These are phyloP conservation scores for Yamadazyma blattariae DNA, from an alignment of 1,139 yeast species.

Conservation along the genomic window DNA sequence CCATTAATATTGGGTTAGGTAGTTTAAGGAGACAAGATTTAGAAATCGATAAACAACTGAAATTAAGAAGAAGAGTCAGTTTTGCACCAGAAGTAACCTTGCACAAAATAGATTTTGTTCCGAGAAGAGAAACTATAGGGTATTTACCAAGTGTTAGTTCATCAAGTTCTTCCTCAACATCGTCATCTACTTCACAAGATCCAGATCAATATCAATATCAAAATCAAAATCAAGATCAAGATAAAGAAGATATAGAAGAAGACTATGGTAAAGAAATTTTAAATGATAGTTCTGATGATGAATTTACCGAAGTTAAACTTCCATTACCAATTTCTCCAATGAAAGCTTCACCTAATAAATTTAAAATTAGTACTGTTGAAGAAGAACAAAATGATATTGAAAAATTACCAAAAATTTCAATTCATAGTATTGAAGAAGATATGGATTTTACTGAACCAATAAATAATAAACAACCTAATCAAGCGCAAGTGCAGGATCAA, in stretches of 20 bases:
- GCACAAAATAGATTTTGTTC: constrained; percentile 58
- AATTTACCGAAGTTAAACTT: constrained; percentile 7
- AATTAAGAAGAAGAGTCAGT: constrained; percentile 52
- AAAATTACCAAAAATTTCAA: constrained; percentile 3
- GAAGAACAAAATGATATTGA: constrained; percentile 1
- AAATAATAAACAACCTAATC: not conserved
- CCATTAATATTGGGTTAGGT: no score
- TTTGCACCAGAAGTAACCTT: constrained; percentile 77
- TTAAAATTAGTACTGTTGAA: not conserved
- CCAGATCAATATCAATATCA: no score
- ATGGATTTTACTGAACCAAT: constrained; percentile 12
- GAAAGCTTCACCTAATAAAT: constrained; percentile 1
- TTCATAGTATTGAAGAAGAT: constrained; percentile 7
- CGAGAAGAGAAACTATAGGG: constrained; percentile 20
- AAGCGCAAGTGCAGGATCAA: constrained; percentile 4
- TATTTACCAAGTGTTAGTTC: constrained; percentile 4
- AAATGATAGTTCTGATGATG: constrained; percentile 19
- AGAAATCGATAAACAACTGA: constrained; percentile 1
- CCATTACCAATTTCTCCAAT: constrained; percentile 5
- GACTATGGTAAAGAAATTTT: constrained; percentile 15
- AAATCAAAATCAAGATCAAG: no score
- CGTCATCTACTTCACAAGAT: no score
- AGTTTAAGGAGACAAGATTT: no score
- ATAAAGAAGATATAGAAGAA: not conserved
- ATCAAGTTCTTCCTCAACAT: not conserved